A percentile compares a stretch with the other conserved stretches of the same genome.
Conservation (phyloP, 1,284 basidiomycete genomes). For the Polyporus tsugae region DNA sequence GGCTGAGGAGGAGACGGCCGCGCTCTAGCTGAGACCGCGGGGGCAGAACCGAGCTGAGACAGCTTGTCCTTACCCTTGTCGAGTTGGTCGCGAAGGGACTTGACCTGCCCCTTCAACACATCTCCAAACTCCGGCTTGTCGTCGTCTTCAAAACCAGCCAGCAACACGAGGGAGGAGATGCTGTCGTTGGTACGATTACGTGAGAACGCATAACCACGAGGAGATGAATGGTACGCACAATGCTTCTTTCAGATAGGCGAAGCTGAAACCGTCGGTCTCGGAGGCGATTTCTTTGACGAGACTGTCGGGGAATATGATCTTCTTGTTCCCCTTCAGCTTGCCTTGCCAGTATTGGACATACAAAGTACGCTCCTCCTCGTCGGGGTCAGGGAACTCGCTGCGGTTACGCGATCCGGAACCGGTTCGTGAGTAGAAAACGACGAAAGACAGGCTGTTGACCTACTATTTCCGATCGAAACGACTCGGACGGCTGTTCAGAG, state of each 20-base stretch:
- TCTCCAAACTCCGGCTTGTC: constrained; percentile 57
- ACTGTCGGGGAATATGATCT: constrained; percentile 70
- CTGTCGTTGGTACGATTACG: constrained; percentile 44
- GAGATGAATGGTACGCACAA: constrained; percentile 61
- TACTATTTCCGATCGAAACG: constrained; percentile 88
- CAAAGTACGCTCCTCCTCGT: constrained; percentile 63
- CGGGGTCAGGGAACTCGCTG: constrained; percentile 74
- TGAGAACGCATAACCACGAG: not conserved
- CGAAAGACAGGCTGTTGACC: constrained; percentile 36
- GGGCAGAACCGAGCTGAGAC: not conserved
- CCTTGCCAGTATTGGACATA: constrained; percentile 82
- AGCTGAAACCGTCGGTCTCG: constrained; percentile 73
- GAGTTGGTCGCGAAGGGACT: constrained; percentile 65
- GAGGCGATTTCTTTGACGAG: constrained; percentile 68
- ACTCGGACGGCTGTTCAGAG: constrained; percentile 77
- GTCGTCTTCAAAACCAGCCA: constrained; percentile 57
- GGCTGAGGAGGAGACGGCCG: constrained; percentile 8
- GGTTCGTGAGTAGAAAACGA: not conserved
- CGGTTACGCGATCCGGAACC: constrained; percentile 5
- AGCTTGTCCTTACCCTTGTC: constrained; percentile 44
- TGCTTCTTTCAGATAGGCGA: constrained; percentile 85
- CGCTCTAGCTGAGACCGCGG: not conserved
- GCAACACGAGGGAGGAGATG: constrained; percentile 67
- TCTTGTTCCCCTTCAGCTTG: constrained; percentile 68
- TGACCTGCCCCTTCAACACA: constrained; percentile 64